phyloP scores from a whole-genome alignment of 202 grass and related monocot species.

The Setaria italica region DNA sequence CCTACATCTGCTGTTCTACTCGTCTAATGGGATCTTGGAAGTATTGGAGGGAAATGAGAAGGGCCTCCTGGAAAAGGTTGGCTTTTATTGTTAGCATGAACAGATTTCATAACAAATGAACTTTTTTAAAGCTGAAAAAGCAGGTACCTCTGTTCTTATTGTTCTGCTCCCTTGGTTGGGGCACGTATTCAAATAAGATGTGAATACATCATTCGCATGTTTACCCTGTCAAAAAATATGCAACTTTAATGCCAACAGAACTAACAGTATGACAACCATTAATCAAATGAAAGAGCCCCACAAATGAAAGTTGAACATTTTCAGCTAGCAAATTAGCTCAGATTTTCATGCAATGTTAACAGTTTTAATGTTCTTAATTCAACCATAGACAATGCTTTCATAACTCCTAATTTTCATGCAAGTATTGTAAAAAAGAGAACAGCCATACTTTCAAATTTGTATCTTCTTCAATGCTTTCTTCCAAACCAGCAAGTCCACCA shows the following conservation, averaged over 20 bases:
- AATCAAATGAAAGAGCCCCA: not conserved
- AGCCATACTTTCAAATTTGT: constrained; percentile 75
- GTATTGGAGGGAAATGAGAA: constrained; percentile 95
- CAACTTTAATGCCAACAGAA: constrained; percentile 20
- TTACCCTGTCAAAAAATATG: constrained; percentile 65
- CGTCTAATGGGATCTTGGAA: constrained; percentile 90
- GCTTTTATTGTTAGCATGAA: constrained; percentile 32
- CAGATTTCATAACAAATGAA: constrained; percentile 26
- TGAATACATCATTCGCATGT: constrained; percentile 68
- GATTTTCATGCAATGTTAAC: not conserved
- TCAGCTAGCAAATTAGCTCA: constrained; percentile 19
- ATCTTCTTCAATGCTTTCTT: constrained; percentile 97
- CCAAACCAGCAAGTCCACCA: constrained; percentile 91
- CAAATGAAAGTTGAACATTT: not conserved
- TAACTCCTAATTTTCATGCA: constrained; percentile 11
- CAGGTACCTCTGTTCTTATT: constrained; percentile 97
- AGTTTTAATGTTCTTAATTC: not conserved
- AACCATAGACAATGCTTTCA: not conserved
- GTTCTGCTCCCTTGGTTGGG: constrained; percentile 98
- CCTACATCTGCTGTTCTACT: constrained; percentile 45
- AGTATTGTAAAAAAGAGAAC: not conserved
- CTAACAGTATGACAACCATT: constrained; percentile 34
- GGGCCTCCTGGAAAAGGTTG: constrained; percentile 70
- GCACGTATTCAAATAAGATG: constrained; percentile 89
- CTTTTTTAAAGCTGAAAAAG: constrained; percentile 29